phyloP scores from a whole-genome alignment of 371 early-diverging fungal species.

The Mortierella sp. region DNA sequence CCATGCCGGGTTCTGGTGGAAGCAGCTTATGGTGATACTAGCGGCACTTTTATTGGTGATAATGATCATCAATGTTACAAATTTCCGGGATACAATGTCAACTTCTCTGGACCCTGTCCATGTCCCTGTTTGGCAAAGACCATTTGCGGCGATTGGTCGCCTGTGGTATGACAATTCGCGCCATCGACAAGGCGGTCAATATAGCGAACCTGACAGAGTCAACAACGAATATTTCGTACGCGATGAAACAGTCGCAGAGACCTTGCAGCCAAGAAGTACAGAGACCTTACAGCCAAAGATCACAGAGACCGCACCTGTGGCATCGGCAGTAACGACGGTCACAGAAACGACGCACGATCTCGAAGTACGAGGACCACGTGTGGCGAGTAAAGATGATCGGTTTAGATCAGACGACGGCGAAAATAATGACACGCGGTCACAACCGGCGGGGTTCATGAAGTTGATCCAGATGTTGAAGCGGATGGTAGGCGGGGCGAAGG shows the following conservation, averaged over 20 bases:
- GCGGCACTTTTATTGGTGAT: constrained; percentile 26
- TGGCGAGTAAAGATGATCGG: neutral
- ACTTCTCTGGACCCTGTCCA: constrained; percentile 28
- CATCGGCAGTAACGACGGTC: neutral
- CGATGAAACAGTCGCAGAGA: neutral
- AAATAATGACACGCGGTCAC: neutral
- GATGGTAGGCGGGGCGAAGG: neutral
- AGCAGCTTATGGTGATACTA: constrained; percentile 22
- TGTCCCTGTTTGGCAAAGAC: constrained; percentile 27
- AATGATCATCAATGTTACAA: constrained; percentile 42
- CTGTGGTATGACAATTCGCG: constrained; percentile 21
- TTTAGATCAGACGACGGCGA: neutral
- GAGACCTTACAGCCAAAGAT: neutral
- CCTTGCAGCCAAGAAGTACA: neutral
- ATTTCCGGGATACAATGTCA: constrained; percentile 39
- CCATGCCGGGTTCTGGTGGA: constrained; percentile 33
- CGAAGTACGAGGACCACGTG: constrained; percentile 2
- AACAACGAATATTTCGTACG: neutral
- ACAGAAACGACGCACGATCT: constrained; percentile 3
- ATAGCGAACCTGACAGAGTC: neutral
- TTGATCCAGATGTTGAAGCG: constrained; percentile 19
- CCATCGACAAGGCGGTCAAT: neutral
- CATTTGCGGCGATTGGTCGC: constrained; percentile 19
- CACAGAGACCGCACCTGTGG: neutral
- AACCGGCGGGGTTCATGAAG: constrained; percentile 11